Conservation (phyloP, 2,329 filamentous ascomycete genomes). For the Thermochaetoides dissita region DNA sequence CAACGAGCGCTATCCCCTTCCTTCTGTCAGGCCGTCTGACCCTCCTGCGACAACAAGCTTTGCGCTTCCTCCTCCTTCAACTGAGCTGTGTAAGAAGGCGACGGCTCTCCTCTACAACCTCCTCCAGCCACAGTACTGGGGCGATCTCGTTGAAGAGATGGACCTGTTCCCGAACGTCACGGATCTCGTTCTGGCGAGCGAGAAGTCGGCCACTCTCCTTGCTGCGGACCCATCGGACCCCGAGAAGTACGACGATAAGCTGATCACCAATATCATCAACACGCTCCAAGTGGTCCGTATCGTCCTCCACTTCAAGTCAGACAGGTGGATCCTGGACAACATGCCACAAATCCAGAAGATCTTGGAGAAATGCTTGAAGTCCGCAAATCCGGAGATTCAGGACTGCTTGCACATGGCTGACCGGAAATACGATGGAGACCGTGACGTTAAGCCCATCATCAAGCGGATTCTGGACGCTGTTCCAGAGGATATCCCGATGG, state of each 20-base stretch:
- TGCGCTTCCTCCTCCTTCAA: constrained; percentile 39
- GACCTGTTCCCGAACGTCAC: constrained; percentile 85
- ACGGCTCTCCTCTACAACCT: constrained; percentile 71
- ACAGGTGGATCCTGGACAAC: constrained; percentile 80
- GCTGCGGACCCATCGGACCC: constrained; percentile 46
- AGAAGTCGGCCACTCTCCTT: constrained; percentile 53
- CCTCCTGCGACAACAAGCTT: constrained; percentile 28
- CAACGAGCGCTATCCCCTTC: constrained; percentile 69
- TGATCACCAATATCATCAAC: constrained; percentile 80
- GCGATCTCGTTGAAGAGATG: constrained; percentile 58
- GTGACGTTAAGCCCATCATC: constrained; percentile 60
- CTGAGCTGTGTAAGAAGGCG: constrained; percentile 75
- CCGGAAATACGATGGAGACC: constrained; percentile 53
- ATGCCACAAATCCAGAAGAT: constrained; percentile 71
- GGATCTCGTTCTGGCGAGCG: constrained; percentile 68
- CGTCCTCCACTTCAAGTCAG: constrained; percentile 71
- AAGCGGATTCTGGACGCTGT: constrained; percentile 78
- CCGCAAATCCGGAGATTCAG: constrained; percentile 82
- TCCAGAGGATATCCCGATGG: constrained; percentile 63
- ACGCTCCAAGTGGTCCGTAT: constrained; percentile 84
- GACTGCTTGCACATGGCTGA: constrained; percentile 73
- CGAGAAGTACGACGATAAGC: constrained; percentile 69
- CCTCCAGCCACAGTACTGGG: constrained; percentile 78
- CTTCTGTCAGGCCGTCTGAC: constrained; percentile 53
- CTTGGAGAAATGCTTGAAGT: constrained; percentile 75